Percentiles rank a stretch among this genome's conserved stretches.
Conservation (phyloP, 768 basidiomycete genomes). For the Hypholoma sublateritium region DNA sequence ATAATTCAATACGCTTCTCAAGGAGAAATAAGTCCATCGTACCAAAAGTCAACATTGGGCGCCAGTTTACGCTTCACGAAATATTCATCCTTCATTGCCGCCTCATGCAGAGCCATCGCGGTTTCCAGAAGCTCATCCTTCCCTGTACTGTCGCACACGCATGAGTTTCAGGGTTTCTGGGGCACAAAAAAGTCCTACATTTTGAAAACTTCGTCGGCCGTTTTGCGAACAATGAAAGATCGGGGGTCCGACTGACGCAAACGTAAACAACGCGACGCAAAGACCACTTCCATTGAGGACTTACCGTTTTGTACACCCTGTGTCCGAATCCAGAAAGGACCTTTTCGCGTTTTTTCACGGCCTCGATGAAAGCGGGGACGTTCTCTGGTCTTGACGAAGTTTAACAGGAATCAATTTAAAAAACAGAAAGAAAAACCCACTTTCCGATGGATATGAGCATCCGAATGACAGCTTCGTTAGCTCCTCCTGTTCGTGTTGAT, state of each 20-base stretch:
- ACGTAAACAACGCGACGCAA: not conserved
- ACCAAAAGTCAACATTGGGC: constrained; percentile 94
- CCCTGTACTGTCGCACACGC: constrained; percentile 58
- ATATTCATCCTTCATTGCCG: constrained; percentile 89
- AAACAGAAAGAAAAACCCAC: constrained; percentile 34
- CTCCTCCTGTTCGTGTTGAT: constrained; percentile 55
- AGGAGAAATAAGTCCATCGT: constrained; percentile 23
- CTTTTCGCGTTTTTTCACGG: constrained; percentile 85
- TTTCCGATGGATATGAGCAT: constrained; percentile 90
- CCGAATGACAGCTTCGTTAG: constrained; percentile 92
- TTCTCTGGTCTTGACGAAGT: constrained; percentile 61
- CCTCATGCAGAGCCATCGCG: constrained; percentile 85
- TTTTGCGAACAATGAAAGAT: constrained; percentile 87
- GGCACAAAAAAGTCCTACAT: constrained; percentile 48
- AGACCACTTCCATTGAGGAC: constrained; percentile 39
- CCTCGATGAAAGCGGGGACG: constrained; percentile 81
- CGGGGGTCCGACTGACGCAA: constrained; percentile 77
- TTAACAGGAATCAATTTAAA: not conserved
- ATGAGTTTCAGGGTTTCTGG: not conserved
- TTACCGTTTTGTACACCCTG: constrained; percentile 39
- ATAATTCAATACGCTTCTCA: constrained; percentile 9
- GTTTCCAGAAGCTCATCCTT: constrained; percentile 84
- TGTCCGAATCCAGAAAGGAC: constrained; percentile 92
- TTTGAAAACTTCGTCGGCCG: constrained; percentile 89
- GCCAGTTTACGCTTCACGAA: constrained; percentile 79